Conservation (phyloP, 371 early-diverging fungal species). For the Mortierella sp. region DNA sequence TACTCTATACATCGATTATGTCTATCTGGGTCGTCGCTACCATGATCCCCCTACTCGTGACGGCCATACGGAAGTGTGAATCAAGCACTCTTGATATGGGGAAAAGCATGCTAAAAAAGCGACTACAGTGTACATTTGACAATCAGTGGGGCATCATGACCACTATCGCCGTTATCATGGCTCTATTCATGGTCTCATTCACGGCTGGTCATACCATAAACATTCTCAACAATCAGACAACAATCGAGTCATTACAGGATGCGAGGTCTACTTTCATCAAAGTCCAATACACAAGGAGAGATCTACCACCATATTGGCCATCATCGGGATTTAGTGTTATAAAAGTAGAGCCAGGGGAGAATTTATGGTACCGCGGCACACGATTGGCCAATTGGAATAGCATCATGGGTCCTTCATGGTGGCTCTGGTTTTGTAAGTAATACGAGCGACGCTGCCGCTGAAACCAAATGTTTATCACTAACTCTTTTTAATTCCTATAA, state of each 20-base stretch:
- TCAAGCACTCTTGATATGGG: background rate
- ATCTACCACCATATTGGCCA: constrained; percentile 8
- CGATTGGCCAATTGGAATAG: constrained; percentile 56
- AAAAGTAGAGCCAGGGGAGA: constrained; percentile 38
- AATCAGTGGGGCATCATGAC: constrained; percentile 35
- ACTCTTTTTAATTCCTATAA: background rate
- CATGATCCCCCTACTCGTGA: constrained; percentile 45
- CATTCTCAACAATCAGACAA: constrained; percentile 53
- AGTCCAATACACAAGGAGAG: constrained; percentile 34
- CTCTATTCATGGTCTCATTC: constrained; percentile 47
- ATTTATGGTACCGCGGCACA: constrained; percentile 57
- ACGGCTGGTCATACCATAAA: constrained; percentile 49
- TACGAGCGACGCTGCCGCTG: background rate
- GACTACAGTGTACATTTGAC: constrained; percentile 15
- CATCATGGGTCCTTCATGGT: constrained; percentile 59
- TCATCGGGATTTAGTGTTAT: constrained; percentile 40
- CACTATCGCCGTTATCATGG: constrained; percentile 38
- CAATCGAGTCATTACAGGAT: constrained; percentile 54
- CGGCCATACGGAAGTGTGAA: constrained; percentile 27
- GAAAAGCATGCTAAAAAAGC: background rate
- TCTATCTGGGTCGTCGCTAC: constrained; percentile 68
- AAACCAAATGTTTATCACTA: background rate
- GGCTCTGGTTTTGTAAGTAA: constrained; percentile 60
- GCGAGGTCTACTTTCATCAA: constrained; percentile 34
- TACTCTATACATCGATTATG: constrained; percentile 71